These are phyloP conservation scores for Metarhizium humberi DNA, from an alignment of 2,329 filamentous ascomycete species.

Conservation along the genomic window DNA sequence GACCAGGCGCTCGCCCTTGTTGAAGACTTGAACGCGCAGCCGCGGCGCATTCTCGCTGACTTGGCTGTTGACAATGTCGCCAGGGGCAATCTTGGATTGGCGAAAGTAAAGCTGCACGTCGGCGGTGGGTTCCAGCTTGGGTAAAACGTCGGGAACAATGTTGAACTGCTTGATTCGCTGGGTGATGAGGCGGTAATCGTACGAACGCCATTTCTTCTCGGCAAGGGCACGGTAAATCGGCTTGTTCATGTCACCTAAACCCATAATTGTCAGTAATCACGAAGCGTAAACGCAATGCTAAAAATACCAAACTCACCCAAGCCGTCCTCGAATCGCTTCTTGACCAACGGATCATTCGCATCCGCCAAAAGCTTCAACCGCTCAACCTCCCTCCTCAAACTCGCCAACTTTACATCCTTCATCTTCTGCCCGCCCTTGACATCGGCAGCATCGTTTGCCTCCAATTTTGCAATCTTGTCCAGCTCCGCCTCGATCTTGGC, in stretches of 20 bases:
- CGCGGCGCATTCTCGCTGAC: constrained; percentile 66
- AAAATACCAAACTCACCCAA: constrained; percentile 48
- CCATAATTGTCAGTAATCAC: not conserved
- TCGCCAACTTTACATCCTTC: constrained; percentile 58
- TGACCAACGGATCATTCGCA: constrained; percentile 89
- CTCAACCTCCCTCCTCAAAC: constrained; percentile 65
- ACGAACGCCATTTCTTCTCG: constrained; percentile 76
- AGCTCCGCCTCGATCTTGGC: constrained; percentile 59
- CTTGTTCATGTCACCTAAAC: constrained; percentile 82
- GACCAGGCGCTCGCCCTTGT: constrained; percentile 70
- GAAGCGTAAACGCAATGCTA: too few species aligned
- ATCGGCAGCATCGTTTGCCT: constrained; percentile 45
- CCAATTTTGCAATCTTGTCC: constrained; percentile 58
- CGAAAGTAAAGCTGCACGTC: constrained; percentile 79
- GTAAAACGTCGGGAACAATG: constrained; percentile 80
- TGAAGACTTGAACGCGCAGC: constrained; percentile 77
- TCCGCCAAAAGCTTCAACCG: constrained; percentile 81
- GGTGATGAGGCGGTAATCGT: constrained; percentile 67
- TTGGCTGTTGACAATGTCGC: constrained; percentile 66
- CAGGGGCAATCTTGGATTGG: constrained; percentile 59
- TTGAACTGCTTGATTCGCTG: constrained; percentile 84
- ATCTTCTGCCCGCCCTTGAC: constrained; percentile 52
- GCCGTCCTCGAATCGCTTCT: constrained; percentile 89
- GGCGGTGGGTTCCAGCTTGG: constrained; percentile 65
- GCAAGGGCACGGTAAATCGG: constrained; percentile 91